Evolutionary conservation across 768 basidiomycete genomes (phyloP).

Genomic region (Sarcodon aspratus): DNA sequence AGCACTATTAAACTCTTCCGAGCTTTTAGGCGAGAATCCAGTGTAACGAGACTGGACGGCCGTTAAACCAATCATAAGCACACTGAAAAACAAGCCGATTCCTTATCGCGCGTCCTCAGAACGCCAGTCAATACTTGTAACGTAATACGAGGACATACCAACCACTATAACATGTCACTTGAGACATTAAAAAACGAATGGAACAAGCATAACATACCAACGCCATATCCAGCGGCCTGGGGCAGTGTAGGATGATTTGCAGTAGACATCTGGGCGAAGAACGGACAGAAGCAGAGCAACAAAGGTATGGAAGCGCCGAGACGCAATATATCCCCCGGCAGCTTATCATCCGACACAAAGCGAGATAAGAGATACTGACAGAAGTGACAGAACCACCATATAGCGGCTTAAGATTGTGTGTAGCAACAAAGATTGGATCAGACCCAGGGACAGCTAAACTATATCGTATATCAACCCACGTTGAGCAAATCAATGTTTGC

Average conservation of each 20-base stretch:
- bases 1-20: constrained; percentile 79
- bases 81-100: constrained; percentile 83
- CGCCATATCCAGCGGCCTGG: constrained; percentile 80
- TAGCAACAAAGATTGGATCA: too few species aligned
- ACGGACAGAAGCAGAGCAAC: background rate
- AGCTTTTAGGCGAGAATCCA: constrained; percentile 60
- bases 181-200: background rate
- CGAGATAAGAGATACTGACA: too few species aligned
- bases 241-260: constrained; percentile 39
- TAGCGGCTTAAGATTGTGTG: too few species aligned
- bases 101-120: constrained; percentile 27
- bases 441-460: too few species aligned
- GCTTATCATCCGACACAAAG: too few species aligned
- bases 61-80: constrained; percentile 68
- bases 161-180: constrained; percentile 26
- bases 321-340: too few species aligned
- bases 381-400: too few species aligned
- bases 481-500: too few species aligned
- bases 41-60: constrained; percentile 81
- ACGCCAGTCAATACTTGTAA: background rate
- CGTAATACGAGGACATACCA: constrained; percentile 23
- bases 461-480: too few species aligned
- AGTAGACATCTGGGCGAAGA: constrained; percentile 9
- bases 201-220: constrained; percentile 30
- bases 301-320: background rate